Evolutionary conservation across 257 asterid species (phyloP).

Genomic region (Paulownia fortunei): DNA sequence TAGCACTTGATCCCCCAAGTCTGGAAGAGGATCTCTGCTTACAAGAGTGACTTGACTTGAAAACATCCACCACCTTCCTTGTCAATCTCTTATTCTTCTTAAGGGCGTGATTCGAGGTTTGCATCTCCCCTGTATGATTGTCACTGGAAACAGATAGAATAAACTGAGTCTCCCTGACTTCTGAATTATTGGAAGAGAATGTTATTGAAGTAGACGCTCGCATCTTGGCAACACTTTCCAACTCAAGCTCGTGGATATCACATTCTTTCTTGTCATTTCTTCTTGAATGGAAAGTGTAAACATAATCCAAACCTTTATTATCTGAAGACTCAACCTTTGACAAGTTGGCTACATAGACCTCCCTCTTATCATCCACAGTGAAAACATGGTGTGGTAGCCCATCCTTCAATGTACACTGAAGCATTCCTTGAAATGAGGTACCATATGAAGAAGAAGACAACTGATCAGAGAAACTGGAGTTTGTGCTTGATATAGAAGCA

Average conservation of each 20-base stretch:
- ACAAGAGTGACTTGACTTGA: slow-evolving; percentile 48
- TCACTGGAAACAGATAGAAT: slow-evolving; percentile 57
- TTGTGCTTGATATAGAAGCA: slow-evolving; percentile 67
- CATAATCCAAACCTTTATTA: slow-evolving; percentile 61
- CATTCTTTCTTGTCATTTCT: slow-evolving; percentile 53
- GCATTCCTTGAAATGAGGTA: slow-evolving; percentile 71
- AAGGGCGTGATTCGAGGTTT: slow-evolving; percentile 37
- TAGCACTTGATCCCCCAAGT: slow-evolving; percentile 47
- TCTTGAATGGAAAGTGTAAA: slow-evolving; percentile 68
- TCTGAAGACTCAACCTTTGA: slow-evolving; percentile 48
- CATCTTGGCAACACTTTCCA: slow-evolving; percentile 69
- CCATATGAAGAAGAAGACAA: slow-evolving; percentile 55
- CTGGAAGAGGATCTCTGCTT: slow-evolving; percentile 52
- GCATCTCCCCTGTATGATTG: slow-evolving; percentile 40
- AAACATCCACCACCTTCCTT: slow-evolving; percentile 59
- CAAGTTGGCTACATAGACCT: slow-evolving; percentile 63
- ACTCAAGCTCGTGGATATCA: slow-evolving; percentile 38
- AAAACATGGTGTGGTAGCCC: slow-evolving; percentile 69
- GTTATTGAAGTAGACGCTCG: slow-evolving; percentile 68
- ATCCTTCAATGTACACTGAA: slow-evolving; percentile 74
- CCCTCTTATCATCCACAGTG: slow-evolving; percentile 73
- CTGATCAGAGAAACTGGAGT: slow-evolving; percentile 62
- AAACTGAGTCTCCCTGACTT: slow-evolving; percentile 65
- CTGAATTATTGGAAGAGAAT: slow-evolving; percentile 52
- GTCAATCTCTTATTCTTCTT: slow-evolving; percentile 55